A percentile compares a stretch with the other conserved stretches of the same genome.
phyloP scores from a whole-genome alignment of 257 asterid genomes.

The Parsonsia alboflavescens region DNA sequence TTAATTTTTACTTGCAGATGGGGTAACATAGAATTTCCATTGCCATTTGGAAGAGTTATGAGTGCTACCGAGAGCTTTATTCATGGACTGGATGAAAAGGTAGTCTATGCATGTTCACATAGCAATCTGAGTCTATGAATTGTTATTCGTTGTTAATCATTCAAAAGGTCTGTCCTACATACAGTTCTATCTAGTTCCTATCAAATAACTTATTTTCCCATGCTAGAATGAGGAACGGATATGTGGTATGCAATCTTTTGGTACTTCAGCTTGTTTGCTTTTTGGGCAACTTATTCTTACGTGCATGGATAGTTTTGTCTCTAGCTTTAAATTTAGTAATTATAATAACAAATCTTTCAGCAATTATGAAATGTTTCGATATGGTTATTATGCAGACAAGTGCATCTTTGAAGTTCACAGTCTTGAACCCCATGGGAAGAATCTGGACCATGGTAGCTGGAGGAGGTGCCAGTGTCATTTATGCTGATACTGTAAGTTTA shows the following conservation, averaged over 20 bases:
- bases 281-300: neutral
- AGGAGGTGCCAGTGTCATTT: slow-evolving; percentile 97
- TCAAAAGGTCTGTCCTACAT: neutral
- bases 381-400: slow-evolving; percentile 60
- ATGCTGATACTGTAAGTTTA: slow-evolving; percentile 74
- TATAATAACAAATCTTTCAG: neutral
- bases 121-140: neutral
- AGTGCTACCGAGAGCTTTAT: slow-evolving; percentile 77
- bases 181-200: neutral
- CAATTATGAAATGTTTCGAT: neutral
- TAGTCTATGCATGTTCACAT: slow-evolving; percentile 10
- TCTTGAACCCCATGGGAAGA: slow-evolving; percentile 89
- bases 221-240: neutral
- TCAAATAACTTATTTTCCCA: neutral
- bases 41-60: slow-evolving; percentile 95
- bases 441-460: slow-evolving; percentile 99
- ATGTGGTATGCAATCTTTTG: neutral
- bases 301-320: neutral
- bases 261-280: neutral
- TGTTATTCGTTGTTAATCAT: neutral
- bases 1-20: slow-evolving; percentile 45
- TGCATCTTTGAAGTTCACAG: slow-evolving; percentile 95
- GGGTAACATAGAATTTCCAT: slow-evolving; percentile 86
- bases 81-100: slow-evolving; percentile 94
- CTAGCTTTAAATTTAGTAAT: neutral